Base-by-base conservation (phyloP, 2,329 filamentous ascomycete species). In the Beauveria varroae region DNA sequence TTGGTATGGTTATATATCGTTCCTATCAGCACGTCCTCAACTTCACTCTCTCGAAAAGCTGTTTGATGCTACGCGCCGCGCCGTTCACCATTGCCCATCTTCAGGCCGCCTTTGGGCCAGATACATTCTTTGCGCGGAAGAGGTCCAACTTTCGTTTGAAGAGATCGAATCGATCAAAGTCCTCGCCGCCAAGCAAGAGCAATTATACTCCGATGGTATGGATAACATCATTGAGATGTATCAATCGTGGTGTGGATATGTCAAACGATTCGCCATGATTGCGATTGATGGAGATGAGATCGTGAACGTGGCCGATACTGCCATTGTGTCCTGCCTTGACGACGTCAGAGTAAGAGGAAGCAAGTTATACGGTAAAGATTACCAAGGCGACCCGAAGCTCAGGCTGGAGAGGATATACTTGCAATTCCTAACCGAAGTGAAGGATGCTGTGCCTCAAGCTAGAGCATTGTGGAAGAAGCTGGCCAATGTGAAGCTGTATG, bases 91-190 rank as follows among this genome's bases (percentile, higher is more conserved):
- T 73, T 96, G 93, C 67, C 93, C 95, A 2, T 96, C 92, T 89
- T 96, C 92, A 7, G 95, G 95, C 18, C 82, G 85, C 30, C 81
- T 99, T 7, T 99, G 95, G 95, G 90, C 91, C 7, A 87, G 93
- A 66, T 93, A 93, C 65, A 88, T 99, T 28, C 76, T 97, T 57
- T 88, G 87, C 22, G 90, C 91, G 3, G 95, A 98, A 74, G 85
- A 90, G 51, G 88, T 90, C 63, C 84, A 84, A 40, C 83, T 87
- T 64, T 81, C 88, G 0, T 96, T 96, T 68, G 80, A 87, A 26
- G 88, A 90, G 55, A 90, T 98, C 57, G 91, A 96, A 68, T 82
- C 86, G 46, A 92, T 97, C 72, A 99, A 99, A 74, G 91, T 97
- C 73, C 87, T 87, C 49, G 95, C 95, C 7, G 98, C 93, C 0